phyloP scores from a whole-genome alignment of 306 rosid genomes.

The Pyrus bretschneideri region DNA sequence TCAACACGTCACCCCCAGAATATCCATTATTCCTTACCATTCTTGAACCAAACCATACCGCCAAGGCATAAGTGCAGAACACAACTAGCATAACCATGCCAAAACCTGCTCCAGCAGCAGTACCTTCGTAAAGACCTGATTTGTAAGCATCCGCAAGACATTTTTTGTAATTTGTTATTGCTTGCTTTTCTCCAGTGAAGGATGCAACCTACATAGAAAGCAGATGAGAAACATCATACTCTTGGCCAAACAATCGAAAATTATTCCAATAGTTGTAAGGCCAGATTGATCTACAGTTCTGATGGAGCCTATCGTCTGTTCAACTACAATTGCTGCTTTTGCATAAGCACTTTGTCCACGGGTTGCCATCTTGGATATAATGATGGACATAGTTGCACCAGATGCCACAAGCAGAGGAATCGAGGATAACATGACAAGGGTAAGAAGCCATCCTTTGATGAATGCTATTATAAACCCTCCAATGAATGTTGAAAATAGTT shows the following conservation, averaged over 20 bases:
- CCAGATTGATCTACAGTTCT: slow-evolving; percentile 54
- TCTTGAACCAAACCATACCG: slow-evolving; percentile 78
- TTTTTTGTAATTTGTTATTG: slow-evolving; percentile 44
- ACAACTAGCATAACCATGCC: slow-evolving; percentile 52
- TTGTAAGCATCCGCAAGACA: slow-evolving; percentile 62
- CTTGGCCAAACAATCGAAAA: neutral
- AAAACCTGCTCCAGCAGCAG: slow-evolving; percentile 53
- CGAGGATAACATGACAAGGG: slow-evolving; percentile 65
- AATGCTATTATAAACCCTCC: slow-evolving; percentile 72
- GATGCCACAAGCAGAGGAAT: slow-evolving; percentile 66
- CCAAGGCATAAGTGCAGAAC: slow-evolving; percentile 59
- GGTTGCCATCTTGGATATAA: slow-evolving; percentile 54
- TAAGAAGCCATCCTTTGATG: slow-evolving; percentile 80
- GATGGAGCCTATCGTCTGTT: slow-evolving; percentile 84
- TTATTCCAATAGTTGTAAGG: neutral
- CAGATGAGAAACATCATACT: slow-evolving; percentile 8
- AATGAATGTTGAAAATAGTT: slow-evolving; percentile 54
- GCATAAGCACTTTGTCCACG: slow-evolving; percentile 72
- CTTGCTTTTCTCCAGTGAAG: slow-evolving; percentile 79
- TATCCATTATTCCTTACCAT: slow-evolving; percentile 72
- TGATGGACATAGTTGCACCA: slow-evolving; percentile 55
- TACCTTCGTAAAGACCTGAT: slow-evolving; percentile 67
- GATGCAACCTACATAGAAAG: slow-evolving; percentile 57
- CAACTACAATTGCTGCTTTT: slow-evolving; percentile 74
- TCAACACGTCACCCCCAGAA: slow-evolving; percentile 66